Evolutionary conservation across 345 rosid species (phyloP), one percentile per base, ranked within the genome.

Genomic region (Laguncularia racemosa): DNA sequence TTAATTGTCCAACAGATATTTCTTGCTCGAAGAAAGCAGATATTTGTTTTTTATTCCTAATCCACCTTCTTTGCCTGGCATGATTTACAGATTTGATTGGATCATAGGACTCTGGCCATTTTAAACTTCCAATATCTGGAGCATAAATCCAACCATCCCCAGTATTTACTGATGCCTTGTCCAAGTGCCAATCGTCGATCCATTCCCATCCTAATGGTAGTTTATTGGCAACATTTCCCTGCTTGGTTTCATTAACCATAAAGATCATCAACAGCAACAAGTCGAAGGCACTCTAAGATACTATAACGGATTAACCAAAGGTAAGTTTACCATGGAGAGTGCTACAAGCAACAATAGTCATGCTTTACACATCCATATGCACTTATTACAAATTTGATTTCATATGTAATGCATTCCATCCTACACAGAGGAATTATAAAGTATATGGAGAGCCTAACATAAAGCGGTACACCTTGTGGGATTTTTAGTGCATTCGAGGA

Each of bases 81-180:
- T 62, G 62, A 45, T 81, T 81, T 20, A 62, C 83, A 71, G 44
- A 69, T 56, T 65, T 70, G 18, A 46, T 48, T 46, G 76, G 59
- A 72, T 79, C 75, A 66, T 46, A 61, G 38, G 91, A 76, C 63
- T 78, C 62, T 0, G 87, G 85, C 85, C 91, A 84, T 57, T 76
- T 79, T 40, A 81, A 60, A 59, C 69, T 79, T 68, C 73, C 78
- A 68, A 72, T 48, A 70, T 84, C 77, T 4, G 85, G 80, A 70
- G 87, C 81, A 70, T 79, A 80, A 60, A 75, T 77, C 91, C 91
- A 84, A 60, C 91, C 85, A 68, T 69, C 88, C 67, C 81, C 60
- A 58, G 66, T 67, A 21, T 69, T 60, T 33, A 68, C 60, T 23
- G 77, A 69, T 43, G 76, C 66, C 50, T 62, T 77, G 61, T 81